Conservation (phyloP, 1,139 yeast species). For the Geotrichum restrictum region DNA sequence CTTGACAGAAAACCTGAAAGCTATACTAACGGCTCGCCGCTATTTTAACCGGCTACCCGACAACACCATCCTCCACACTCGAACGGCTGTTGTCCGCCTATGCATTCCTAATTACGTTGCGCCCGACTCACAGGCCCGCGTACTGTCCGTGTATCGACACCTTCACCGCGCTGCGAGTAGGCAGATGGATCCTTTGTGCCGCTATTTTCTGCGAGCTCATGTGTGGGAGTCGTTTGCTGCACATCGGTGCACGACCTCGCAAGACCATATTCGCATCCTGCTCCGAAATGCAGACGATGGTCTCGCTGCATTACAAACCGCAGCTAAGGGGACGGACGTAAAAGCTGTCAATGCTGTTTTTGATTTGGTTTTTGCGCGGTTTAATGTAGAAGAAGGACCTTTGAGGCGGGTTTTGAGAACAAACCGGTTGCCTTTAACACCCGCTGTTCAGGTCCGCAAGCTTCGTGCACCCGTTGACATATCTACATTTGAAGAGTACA, state of each 20-base stretch:
- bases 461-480: constrained; percentile 23
- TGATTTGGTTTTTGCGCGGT: constrained; percentile 21
- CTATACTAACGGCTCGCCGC: background rate
- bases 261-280: constrained; percentile 22
- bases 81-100: background rate
- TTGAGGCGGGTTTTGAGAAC: constrained; percentile 20
- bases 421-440: constrained; percentile 19
- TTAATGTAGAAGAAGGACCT: constrained; percentile 26
- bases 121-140: constrained; percentile 19
- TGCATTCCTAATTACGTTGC: constrained; percentile 7
- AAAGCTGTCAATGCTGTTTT: constrained; percentile 22
- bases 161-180: constrained; percentile 21
- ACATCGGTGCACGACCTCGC: constrained; percentile 24
- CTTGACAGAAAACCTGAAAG: background rate
- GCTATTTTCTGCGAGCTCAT: constrained; percentile 23
- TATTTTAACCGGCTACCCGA: constrained; percentile 2
- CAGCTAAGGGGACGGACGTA: constrained; percentile 20
- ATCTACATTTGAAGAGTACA: constrained; percentile 18
- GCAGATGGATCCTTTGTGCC: constrained; percentile 29
- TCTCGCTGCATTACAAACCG: constrained; percentile 18
- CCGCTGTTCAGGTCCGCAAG: constrained; percentile 22
- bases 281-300: constrained; percentile 21
- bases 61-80: background rate
- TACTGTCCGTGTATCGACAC: constrained; percentile 23
- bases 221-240: constrained; percentile 27